Percentiles rank a stretch among this genome's conserved stretches.
phyloP scores from a whole-genome alignment of 108 stramenopile genomes.

The Mediolabrus comicus region DNA sequence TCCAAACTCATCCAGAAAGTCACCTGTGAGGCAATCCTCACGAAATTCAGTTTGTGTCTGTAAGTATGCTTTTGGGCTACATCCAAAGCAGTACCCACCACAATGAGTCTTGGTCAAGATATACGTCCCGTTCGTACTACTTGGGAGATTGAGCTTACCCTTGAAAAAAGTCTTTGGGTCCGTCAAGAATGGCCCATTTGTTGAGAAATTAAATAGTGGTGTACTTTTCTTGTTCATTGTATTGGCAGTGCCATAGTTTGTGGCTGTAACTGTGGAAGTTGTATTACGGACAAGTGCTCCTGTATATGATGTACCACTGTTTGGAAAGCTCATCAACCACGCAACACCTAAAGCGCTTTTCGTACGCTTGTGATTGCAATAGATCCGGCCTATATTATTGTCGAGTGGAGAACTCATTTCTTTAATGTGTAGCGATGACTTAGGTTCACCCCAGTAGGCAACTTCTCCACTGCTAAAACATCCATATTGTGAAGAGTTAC shows the following conservation, averaged over 20 bases:
- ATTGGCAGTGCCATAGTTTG: conserved; percentile 67
- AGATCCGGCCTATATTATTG: background rate
- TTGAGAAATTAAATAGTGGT: background rate
- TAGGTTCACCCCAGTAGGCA: background rate
- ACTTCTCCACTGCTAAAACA: background rate
- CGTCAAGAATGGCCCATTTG: background rate
- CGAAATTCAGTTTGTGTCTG: conserved; percentile 30
- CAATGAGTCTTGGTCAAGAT: conserved; percentile 66
- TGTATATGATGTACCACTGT: conserved; percentile 78
- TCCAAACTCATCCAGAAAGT: background rate
- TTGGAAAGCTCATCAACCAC: conserved; percentile 69
- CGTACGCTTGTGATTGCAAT: background rate
- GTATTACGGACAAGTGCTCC: conserved; percentile 47
- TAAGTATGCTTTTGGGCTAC: conserved; percentile 9
- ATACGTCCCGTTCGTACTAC: background rate
- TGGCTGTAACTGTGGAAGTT: conserved; percentile 54
- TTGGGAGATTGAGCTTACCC: conserved; percentile 22
- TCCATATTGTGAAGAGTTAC: background rate
- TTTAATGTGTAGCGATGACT: background rate
- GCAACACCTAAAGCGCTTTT: background rate
- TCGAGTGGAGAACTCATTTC: background rate
- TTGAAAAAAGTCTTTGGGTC: background rate
- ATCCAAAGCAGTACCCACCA: conserved; percentile 29
- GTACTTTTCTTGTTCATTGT: background rate
- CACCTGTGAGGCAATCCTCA: conserved; percentile 8